Conservation (phyloP, 1,284 basidiomycete species). For the Agroathelia rolfsii region DNA sequence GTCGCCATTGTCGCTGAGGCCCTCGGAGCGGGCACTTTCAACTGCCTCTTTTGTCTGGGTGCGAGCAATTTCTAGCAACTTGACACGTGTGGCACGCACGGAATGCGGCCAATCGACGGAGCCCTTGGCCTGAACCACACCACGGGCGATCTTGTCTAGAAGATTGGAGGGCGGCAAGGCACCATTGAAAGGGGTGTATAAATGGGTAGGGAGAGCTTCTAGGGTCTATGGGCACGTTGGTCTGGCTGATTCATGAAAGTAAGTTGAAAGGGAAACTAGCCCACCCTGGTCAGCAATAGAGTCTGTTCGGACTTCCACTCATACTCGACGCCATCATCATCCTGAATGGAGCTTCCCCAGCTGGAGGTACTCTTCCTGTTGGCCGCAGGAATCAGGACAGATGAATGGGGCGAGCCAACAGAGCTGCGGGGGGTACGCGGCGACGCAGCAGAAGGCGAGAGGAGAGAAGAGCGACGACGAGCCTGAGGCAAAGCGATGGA, state of each 20-base stretch:
- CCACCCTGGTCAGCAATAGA: constrained; percentile 53
- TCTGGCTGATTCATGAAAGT: constrained; percentile 9
- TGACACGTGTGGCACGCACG: constrained; percentile 64
- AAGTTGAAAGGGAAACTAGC: constrained; percentile 17
- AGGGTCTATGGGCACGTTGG: constrained; percentile 42
- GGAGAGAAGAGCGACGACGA: constrained; percentile 29
- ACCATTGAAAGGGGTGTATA: constrained; percentile 74
- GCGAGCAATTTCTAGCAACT: constrained; percentile 66
- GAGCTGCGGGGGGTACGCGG: constrained; percentile 41
- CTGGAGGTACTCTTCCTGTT: constrained; percentile 70
- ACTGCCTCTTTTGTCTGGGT: constrained; percentile 45
- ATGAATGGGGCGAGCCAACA: constrained; percentile 32
- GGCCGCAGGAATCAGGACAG: constrained; percentile 36
- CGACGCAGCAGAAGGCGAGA: constrained; percentile 25
- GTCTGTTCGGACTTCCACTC: constrained; percentile 70
- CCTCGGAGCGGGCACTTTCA: constrained; percentile 26
- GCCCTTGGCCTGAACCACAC: constrained; percentile 61
- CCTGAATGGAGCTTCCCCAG: constrained; percentile 70
- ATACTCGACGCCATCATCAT: constrained; percentile 49
- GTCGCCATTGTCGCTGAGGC: constrained; percentile 18
- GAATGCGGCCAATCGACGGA: constrained; percentile 72
- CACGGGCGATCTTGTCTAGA: constrained; percentile 72
- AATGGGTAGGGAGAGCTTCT: constrained; percentile 70
- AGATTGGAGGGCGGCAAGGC: constrained; percentile 72
- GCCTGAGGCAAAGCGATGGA: too few species aligned